A percentile compares a stretch with the other conserved stretches of the same genome.
These are phyloP conservation scores for Fraxinus paxiana DNA, from an alignment of 305 asterid species.

Conservation along the genomic window DNA sequence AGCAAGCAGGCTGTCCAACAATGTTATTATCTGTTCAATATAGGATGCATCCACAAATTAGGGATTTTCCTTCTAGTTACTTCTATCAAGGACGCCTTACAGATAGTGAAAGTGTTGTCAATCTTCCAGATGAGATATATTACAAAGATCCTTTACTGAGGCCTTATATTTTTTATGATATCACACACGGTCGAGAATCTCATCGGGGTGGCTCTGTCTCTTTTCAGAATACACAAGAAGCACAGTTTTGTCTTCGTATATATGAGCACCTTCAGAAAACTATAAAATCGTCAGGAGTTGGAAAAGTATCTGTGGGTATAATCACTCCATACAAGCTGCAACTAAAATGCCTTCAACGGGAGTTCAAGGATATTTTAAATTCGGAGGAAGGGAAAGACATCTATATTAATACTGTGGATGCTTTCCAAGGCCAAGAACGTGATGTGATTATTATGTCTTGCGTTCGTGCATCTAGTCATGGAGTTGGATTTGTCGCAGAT, in stretches of 20 bases:
- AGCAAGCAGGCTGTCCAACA: constrained; percentile 98
- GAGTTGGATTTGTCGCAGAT: constrained; percentile 96
- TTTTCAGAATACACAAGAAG: constrained; percentile 85
- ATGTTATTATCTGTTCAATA: constrained; percentile 95
- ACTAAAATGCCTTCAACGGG: constrained; percentile 90
- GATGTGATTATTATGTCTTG: constrained; percentile 98
- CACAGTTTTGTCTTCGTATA: constrained; percentile 85
- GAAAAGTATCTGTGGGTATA: constrained; percentile 88
- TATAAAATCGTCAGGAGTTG: constrained; percentile 55
- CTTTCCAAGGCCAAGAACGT: constrained; percentile 99
- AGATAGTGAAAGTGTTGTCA: constrained; percentile 82
- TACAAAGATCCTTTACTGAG: constrained; percentile 75
- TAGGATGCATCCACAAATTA: constrained; percentile 94
- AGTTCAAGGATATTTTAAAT: constrained; percentile 74
- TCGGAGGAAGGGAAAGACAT: constrained; percentile 94
- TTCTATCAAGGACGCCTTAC: constrained; percentile 97
- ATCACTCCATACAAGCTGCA: constrained; percentile 98
- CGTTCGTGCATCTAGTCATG: constrained; percentile 90
- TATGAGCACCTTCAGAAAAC: constrained; percentile 85
- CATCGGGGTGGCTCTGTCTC: constrained; percentile 96
- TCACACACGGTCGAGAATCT: constrained; percentile 87
- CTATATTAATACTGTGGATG: constrained; percentile 95
- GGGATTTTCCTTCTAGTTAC: constrained; percentile 95
- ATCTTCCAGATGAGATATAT: constrained; percentile 69
- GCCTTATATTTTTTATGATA: constrained; percentile 83